Evolutionary conservation across 129 eudicot species (phyloP), one percentile per base, ranked within the genome.

Genomic region (Apium graveolens): DNA sequence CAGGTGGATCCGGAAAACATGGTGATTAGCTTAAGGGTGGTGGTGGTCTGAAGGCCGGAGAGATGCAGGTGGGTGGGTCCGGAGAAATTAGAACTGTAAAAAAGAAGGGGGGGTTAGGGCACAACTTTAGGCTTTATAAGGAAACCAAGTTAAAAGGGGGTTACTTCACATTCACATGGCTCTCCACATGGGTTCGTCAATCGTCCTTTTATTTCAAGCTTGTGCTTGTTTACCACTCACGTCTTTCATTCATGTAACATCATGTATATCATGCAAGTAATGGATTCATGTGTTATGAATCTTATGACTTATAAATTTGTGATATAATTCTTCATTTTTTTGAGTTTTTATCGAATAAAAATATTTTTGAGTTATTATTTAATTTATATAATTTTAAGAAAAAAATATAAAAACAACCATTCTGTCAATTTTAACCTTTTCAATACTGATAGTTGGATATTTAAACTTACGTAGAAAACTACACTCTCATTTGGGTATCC

Each of bases 161-260:
- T n/a, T 18, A 70, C 76, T 72, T 14, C 76, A 72, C 76, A 72
- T 72, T 14, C 76, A 72, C 76, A 72, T 71, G 75, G 75, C 17
- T 71, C 49, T 71, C 76, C 76, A 72, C 76, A 42, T 72, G 76
- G 75, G 45, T 24, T 26, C 14, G 43, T 39, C 13, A 29, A 11
- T 26, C 14, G 43, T 39, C 13, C 14, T 5, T 60, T 26, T 29
- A 60, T n/a, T 60, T 60, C 68, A 60, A 60, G 68, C 32, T 6
- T 60, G 68, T 10, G 68, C 16, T 29, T 60, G 32, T n/a, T 5
- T 3, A 49, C 57, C 55, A 49, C 48, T 44, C 48, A 44, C 32
- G 2, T 3, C 32, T 14, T 5, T 57, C 32, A 7, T 57, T 57
- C 65, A 11, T 11, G 66, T 57, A 57, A 57, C 66, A 57, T 55